Base-by-base conservation (phyloP, 169 alveolate genomes). In the Babesia sp. region DNA sequence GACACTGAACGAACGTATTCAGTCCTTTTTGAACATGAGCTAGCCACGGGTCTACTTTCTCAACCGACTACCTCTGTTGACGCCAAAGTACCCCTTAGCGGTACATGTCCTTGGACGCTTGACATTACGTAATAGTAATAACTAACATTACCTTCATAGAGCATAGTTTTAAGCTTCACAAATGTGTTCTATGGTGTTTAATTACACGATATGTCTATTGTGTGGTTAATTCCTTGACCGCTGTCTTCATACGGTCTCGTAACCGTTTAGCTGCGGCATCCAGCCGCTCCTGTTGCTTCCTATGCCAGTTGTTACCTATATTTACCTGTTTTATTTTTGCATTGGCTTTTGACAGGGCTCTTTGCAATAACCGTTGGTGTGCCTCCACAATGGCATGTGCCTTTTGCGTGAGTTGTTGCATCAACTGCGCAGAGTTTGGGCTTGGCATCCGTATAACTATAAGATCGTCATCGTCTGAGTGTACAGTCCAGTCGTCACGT, bases 251-350 rank as follows among this genome's bases (percentile, higher is more conserved):
- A 28, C 51, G 29, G 22, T 69, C 79, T 0, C 36, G 26, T 28
- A 33, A 54, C 2, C 45, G 42, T 57, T 69, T 69, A 1, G 41
- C 57, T 20, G 79, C 79, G 1, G 55, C 20, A n/a, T 69, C 50
- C 0, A 69, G 69, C 57, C 20, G 57, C n/a, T 69, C 79, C 8
- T 28, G 41, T 46, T 69, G 71, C 56, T 57, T 69, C 53, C 24
- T 22, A 69, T 69, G 79, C 79, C 79, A 69, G 79, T 69, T 69
- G 70, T 69, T 69, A 24, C 79, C 79, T 56, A 69, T 69, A n/a
- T 69, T 69, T 34, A 69, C 79, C 57, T 69, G 67, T 36, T 69
- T 69, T 31, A 69, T 69, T 42, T 54, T 69, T 4, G 79, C 41
- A 1, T 39, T 28, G 16, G 79, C 79, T 53, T 71, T 71, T 34